Conservation (phyloP, 306 rosid genomes). For the Vicia sativa region DNA sequence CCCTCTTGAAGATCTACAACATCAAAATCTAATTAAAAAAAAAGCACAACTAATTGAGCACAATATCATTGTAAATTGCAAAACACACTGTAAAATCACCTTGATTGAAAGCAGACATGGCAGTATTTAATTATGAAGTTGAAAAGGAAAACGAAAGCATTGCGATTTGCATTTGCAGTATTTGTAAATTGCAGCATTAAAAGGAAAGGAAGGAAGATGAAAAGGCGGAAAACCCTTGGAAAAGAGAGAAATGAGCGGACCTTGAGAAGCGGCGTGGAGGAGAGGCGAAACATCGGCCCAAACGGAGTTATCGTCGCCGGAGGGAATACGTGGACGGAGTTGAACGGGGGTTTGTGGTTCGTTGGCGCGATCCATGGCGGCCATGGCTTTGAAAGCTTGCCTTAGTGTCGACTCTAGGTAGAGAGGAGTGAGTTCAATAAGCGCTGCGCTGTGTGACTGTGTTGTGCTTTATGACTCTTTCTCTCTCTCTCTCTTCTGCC, state of each 20-base stretch:
- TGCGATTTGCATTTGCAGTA: not conserved
- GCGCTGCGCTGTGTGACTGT: not conserved
- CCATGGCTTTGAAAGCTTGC: slow-evolving; percentile 21
- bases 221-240: not conserved
- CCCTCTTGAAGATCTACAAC: slow-evolving; percentile 90
- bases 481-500: not conserved
- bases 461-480: not conserved
- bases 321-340: slow-evolving; percentile 58
- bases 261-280: slow-evolving; percentile 78
- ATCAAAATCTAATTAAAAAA: not conserved
- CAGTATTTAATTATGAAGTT: slow-evolving; percentile 10
- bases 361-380: slow-evolving; percentile 36
- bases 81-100: not conserved
- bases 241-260: slow-evolving; percentile 44
- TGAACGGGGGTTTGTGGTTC: slow-evolving; percentile 34
- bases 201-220: not conserved
- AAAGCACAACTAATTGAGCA: not conserved
- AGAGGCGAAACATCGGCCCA: slow-evolving; percentile 92
- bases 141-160: not conserved
- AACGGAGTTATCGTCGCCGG: slow-evolving; percentile 72
- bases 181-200: not conserved
- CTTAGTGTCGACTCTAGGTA: not conserved
- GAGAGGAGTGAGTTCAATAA: not conserved
- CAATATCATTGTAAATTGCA: slow-evolving; percentile 10
- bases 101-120: no score